A percentile compares a stretch with the other conserved stretches of the same genome.
These are phyloP conservation scores for Leishmania braziliensis DNA, from an alignment of 208 protist species.

Conservation along the genomic window DNA sequence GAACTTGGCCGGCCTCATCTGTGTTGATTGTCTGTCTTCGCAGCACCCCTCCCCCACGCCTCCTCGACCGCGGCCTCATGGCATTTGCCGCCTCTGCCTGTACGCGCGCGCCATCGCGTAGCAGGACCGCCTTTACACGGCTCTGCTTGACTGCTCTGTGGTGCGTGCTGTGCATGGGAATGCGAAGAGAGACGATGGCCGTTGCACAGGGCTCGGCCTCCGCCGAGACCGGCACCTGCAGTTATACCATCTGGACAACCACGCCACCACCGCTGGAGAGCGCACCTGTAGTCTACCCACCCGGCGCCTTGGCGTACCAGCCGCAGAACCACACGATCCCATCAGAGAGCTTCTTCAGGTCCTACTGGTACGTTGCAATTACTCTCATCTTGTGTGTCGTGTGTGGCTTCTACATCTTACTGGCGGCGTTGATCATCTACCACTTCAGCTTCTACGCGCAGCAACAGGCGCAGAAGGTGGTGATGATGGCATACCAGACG, in stretches of 20 bases:
- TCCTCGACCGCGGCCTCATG: background rate
- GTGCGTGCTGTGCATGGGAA: slow-evolving; percentile 2
- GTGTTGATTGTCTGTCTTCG: background rate
- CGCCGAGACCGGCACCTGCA: slow-evolving; percentile 2
- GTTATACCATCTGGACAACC: background rate
- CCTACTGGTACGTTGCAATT: slow-evolving; percentile 3
- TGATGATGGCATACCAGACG: background rate
- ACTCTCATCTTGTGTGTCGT: background rate
- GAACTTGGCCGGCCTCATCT: background rate
- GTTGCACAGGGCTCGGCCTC: slow-evolving; percentile 19
- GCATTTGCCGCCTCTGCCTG: background rate
- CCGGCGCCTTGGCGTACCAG: background rate
- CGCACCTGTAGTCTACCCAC: background rate
- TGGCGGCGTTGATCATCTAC: background rate
- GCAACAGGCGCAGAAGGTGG: slow-evolving; percentile 3
- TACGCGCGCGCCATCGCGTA: background rate
- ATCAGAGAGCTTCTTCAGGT: background rate
- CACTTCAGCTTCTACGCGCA: slow-evolving; percentile 1
- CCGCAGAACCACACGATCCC: background rate
- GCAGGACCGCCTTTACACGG: background rate
- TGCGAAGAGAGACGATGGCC: background rate
- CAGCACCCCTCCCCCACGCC: background rate
- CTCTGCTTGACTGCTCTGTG: background rate
- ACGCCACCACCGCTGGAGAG: background rate
- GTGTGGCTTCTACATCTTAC: slow-evolving; percentile 7